A percentile compares a stretch with the other conserved stretches of the same genome.
These are phyloP conservation scores for Globisporangium paroecandrum DNA, from an alignment of 352 stramenopile genomes.

Conservation along the genomic window DNA sequence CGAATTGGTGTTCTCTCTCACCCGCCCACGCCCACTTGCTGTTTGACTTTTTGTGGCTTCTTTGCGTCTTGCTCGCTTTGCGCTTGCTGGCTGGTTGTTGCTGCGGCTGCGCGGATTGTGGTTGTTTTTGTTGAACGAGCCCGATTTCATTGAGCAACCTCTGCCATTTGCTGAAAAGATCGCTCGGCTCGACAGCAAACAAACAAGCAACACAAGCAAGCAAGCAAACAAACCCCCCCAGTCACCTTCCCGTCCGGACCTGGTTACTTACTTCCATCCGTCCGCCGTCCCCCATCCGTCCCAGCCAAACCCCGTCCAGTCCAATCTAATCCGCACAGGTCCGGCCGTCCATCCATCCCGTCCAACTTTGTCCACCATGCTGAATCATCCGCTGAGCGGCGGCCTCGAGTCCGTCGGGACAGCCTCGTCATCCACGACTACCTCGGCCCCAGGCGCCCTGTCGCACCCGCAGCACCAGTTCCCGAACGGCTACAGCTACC, in stretches of 20 bases:
- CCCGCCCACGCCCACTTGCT: background rate
- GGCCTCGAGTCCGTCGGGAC: slow-evolving; percentile 3
- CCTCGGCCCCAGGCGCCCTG: background rate
- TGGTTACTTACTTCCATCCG: slow-evolving; percentile 1
- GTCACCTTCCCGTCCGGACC: background rate
- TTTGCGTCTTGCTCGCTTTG: background rate
- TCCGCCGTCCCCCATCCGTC: no score
- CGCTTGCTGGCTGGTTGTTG: background rate
- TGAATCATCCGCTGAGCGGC: slow-evolving; percentile 15
- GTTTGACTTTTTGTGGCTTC: background rate
- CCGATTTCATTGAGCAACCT: slow-evolving; percentile 14
- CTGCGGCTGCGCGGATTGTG: background rate
- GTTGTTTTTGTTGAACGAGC: slow-evolving; percentile 16
- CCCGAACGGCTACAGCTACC: slow-evolving; percentile 24
- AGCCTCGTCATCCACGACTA: background rate
- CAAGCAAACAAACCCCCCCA: background rate
- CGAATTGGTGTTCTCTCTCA: background rate
- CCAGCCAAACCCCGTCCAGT: background rate
- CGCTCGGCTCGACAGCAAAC: slow-evolving; percentile 6
- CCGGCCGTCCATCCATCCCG: background rate
- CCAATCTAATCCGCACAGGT: background rate
- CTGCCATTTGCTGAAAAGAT: slow-evolving; percentile 24
- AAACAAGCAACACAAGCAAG: background rate
- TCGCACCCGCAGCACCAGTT: slow-evolving; percentile 14
- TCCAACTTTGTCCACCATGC: slow-evolving; percentile 7